A percentile compares a stretch with the other conserved stretches of the same genome.
Conservation (phyloP, 345 rosid species). For the Populus nigra region DNA sequence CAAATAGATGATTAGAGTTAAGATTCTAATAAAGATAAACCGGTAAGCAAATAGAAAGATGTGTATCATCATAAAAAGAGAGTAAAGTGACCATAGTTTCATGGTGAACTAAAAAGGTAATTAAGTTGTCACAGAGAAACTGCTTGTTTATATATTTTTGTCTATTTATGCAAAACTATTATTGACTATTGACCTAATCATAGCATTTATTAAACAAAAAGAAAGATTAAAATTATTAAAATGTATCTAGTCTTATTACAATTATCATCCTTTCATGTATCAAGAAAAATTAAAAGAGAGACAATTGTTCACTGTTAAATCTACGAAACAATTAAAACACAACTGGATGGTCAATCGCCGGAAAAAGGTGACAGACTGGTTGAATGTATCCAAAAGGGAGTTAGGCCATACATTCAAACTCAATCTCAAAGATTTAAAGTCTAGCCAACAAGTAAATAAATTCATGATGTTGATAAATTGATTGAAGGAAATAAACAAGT, state of each 20-base stretch:
- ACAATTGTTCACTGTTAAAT: background rate
- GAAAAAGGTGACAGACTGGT: background rate
- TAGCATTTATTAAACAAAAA: background rate
- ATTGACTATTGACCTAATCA: background rate
- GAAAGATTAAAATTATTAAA: background rate
- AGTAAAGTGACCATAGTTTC: background rate
- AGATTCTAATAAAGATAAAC: background rate
- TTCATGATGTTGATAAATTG: background rate
- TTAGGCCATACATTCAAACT: background rate
- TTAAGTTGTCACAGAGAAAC: background rate
- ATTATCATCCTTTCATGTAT: background rate
- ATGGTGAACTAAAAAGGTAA: background rate
- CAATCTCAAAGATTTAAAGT: background rate
- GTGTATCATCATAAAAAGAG: background rate
- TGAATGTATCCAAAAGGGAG: background rate
- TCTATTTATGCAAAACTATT: background rate
- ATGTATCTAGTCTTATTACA: background rate
- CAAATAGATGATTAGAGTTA: background rate
- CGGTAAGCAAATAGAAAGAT: background rate
- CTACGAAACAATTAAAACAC: background rate
- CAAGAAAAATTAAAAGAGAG: background rate
- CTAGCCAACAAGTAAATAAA: background rate
- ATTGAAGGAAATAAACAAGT: background rate
- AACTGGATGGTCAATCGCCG: background rate
- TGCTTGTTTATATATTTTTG: background rate